These are phyloP conservation scores for Botryosphaeria agaves DNA, from an alignment of 2,329 filamentous ascomycete genomes.

Conservation along the genomic window DNA sequence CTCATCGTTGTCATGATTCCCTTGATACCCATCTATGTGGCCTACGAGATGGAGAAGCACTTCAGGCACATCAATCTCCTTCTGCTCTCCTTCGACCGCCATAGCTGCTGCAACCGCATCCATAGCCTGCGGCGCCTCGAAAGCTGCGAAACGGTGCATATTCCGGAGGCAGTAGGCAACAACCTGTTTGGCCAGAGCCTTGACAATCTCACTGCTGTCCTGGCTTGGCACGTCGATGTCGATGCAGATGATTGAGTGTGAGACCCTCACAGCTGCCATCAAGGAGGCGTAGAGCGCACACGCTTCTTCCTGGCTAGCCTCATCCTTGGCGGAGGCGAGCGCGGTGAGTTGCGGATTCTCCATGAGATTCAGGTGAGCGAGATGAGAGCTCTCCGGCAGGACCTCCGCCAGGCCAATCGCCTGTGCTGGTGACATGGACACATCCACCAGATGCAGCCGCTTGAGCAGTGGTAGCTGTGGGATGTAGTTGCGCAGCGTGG, in stretches of 20 bases:
- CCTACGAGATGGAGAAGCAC: conserved; percentile 79
- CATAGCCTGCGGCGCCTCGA: conserved; percentile 36
- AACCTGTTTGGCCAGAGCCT: conserved; percentile 83
- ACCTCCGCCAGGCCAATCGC: conserved; percentile 84
- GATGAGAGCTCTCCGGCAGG: conserved; percentile 60
- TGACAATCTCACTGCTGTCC: conserved; percentile 77
- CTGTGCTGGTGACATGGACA: conserved; percentile 70
- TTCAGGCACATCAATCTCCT: conserved; percentile 52
- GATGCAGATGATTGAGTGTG: conserved; percentile 67
- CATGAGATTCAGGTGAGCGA: conserved; percentile 76
- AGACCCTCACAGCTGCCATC: conserved; percentile 72
- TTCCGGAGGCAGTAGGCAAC: conserved; percentile 88
- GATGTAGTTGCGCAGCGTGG: conserved; percentile 63
- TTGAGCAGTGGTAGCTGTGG: conserved; percentile 64
- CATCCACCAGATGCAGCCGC: conserved; percentile 72
- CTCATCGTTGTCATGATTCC: conserved; percentile 41
- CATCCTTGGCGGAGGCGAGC: conserved; percentile 58
- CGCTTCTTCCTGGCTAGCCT: conserved; percentile 76
- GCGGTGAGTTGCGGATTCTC: conserved; percentile 59
- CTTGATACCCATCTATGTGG: conserved; percentile 35
- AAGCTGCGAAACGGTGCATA: conserved; percentile 61
- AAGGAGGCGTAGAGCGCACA: conserved; percentile 86
- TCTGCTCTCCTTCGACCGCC: conserved; percentile 26
- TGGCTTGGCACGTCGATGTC: conserved; percentile 77
- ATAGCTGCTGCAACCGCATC: conserved; percentile 25